These are phyloP conservation scores for Phytopythium oedochilum DNA, from an alignment of 352 stramenopile species.

Conservation along the genomic window DNA sequence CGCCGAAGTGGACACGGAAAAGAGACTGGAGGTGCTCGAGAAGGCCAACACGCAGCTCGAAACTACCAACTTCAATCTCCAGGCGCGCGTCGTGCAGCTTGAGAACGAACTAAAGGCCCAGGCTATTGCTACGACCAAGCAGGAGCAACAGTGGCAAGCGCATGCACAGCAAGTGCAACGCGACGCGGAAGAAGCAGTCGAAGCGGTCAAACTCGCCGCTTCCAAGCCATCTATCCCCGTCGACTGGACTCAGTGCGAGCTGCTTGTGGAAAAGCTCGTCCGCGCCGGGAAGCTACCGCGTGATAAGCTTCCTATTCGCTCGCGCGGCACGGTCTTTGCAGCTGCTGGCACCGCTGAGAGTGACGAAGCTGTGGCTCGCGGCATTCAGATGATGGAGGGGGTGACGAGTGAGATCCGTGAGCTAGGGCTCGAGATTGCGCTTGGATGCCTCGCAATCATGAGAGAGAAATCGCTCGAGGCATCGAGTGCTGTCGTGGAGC, in stretches of 20 bases:
- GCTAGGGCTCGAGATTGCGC: constrained; percentile 36
- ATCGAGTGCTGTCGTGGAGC: constrained; percentile 47
- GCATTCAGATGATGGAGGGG: constrained; percentile 24
- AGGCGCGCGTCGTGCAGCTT: constrained; percentile 35
- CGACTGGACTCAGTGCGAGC: constrained; percentile 51
- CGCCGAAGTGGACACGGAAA: constrained; percentile 58
- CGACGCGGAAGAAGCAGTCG: constrained; percentile 25
- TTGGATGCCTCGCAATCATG: constrained; percentile 51
- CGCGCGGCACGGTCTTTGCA: not conserved
- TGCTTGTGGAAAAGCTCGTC: constrained; percentile 49
- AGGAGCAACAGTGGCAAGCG: constrained; percentile 31
- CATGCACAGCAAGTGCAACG: constrained; percentile 19
- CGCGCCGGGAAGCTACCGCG: constrained; percentile 41
- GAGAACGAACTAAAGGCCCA: constrained; percentile 34
- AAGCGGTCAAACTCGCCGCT: constrained; percentile 8
- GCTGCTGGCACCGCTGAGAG: constrained; percentile 13
- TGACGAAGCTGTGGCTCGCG: constrained; percentile 13
- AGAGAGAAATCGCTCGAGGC: constrained; percentile 74
- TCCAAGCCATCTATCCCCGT: constrained; percentile 16
- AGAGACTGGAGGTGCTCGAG: constrained; percentile 44
- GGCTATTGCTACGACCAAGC: constrained; percentile 19
- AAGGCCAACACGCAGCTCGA: constrained; percentile 50
- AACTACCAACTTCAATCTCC: constrained; percentile 32
- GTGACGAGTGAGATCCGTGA: constrained; percentile 32
- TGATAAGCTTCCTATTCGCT: constrained; percentile 13